Base-by-base conservation (phyloP, 2,329 filamentous ascomycete species). In the Neonectria faginata region DNA sequence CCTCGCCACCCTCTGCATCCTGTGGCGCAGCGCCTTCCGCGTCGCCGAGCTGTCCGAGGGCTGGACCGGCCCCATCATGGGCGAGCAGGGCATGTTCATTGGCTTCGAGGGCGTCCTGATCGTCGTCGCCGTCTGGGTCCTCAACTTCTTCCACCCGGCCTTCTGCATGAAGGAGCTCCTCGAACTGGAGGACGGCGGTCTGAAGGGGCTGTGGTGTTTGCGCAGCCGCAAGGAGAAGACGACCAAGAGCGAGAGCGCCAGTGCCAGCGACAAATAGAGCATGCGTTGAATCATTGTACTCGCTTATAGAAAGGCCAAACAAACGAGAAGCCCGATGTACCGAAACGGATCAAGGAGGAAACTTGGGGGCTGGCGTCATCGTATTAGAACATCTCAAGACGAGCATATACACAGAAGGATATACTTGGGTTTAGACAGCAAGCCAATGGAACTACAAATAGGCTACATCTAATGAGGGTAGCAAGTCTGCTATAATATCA, bases 31-130 rank as follows among this genome's bases (percentile, higher is more conserved):
- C 67, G 85, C 88, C 45, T 92, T 88, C 77, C 85, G 91, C 59
- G 86, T 91, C 22, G 86, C 86, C 0, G 90, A 92, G 82, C 78
- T 92, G 67, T 86, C 84, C 67, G 81, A 85, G 57, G 90, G 90
- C 1, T 93, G 88, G 85, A 77, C 73, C 3, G 89, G 89, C 0
- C 76, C 82, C 22, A 76, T 92, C 70, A 89, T 90, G 74, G 76
- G 73, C 36, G 76, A 85, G 41, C 81, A 90, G 78, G 79, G 78
- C 41, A 78, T 86, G 61, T 89, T 90, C 73, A 82, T 89, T 65
- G 84, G 78, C 5, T 83, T 90, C 57, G 88, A 90, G 80, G 85
- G 86, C 48, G 78, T 82, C 47, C 81, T 87, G 79, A 81, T 87
- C 42, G 75, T 81, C 36, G 68, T 85, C 16, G 84, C 85, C 3